A percentile compares a stretch with the other conserved stretches of the same genome.
Evolutionary conservation across 495 filamentous ascomycete genomes (phyloP).

Genomic region (Aspergillus indologenus): DNA sequence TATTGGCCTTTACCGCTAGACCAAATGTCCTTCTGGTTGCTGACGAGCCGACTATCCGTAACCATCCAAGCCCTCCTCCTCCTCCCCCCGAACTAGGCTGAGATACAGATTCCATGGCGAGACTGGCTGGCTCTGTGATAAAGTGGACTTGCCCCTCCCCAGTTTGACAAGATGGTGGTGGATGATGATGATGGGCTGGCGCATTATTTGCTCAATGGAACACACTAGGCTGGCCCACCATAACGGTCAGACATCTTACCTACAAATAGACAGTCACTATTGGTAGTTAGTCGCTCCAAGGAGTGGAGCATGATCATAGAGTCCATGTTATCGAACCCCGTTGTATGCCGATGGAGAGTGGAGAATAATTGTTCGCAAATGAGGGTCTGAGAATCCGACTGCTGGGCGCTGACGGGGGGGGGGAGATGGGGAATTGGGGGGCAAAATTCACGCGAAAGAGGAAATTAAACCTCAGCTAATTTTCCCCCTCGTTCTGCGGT

Average conservation of each 20-base stretch:
- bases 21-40: too few relatives aligned
- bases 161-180: neutral
- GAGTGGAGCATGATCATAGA: slow-evolving; percentile 6
- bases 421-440: neutral
- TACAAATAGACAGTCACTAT: slow-evolving; percentile 4
- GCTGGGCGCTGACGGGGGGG: neutral
- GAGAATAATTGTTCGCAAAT: neutral
- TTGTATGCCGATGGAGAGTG: neutral
- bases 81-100: neutral
- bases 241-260: slow-evolving; percentile 10
- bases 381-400: neutral
- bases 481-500: slow-evolving; percentile 1
- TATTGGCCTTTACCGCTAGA: neutral
- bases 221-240: slow-evolving; percentile 12
- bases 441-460: neutral
- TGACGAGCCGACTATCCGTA: neutral
- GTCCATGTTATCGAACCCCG: neutral
- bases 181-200: slow-evolving; percentile 5
- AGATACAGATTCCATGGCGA: slow-evolving; percentile 4
- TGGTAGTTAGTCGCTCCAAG: slow-evolving; percentile 6
- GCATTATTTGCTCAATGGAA: slow-evolving; percentile 3
- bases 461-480: slow-evolving; percentile 2
- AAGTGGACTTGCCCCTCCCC: neutral
- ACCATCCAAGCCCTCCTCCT: neutral
- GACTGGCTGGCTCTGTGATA: neutral